Conservation (phyloP, 169 alveolate genomes). For the Eimeria maxima region DNA sequence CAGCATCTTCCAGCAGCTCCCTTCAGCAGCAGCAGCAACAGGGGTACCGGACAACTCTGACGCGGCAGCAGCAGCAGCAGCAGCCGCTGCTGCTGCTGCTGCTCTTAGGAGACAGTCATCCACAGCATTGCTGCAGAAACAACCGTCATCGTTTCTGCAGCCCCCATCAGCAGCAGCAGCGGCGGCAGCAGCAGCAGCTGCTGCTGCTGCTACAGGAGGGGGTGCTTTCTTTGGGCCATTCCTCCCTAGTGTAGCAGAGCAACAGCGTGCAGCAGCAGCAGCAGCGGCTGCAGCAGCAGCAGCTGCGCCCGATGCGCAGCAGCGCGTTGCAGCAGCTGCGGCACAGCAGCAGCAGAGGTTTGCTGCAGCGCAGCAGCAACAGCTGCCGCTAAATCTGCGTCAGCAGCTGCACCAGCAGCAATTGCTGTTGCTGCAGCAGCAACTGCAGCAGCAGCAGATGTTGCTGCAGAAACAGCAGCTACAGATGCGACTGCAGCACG, state of each 20-base stretch:
- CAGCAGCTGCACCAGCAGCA: slow-evolving; percentile 58
- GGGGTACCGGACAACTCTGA: slow-evolving; percentile 5
- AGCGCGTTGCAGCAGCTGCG: slow-evolving; percentile 37
- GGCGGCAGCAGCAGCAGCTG: slow-evolving; percentile 39
- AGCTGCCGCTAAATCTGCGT: background rate
- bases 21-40: slow-evolving; percentile 31
- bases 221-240: slow-evolving; percentile 21
- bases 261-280: slow-evolving; percentile 48
- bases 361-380: slow-evolving; percentile 16
- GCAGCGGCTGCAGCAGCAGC: slow-evolving; percentile 43
- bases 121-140: slow-evolving; percentile 1
- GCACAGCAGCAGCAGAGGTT: slow-evolving; percentile 5
- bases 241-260: slow-evolving; percentile 43
- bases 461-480: slow-evolving; percentile 39
- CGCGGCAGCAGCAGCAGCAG: slow-evolving; percentile 34
- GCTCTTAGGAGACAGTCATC: background rate
- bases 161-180: slow-evolving; percentile 38
- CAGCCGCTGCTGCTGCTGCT: background rate
- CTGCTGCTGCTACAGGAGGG: slow-evolving; percentile 44
- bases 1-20: background rate
- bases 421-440: slow-evolving; percentile 24
- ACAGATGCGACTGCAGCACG: background rate
- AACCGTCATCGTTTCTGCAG: background rate
- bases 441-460: background rate
- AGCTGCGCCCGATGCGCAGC: slow-evolving; percentile 53